Evolutionary conservation across 371 early-diverging fungal species (phyloP).

Genomic region (Zychaea mexicana): DNA sequence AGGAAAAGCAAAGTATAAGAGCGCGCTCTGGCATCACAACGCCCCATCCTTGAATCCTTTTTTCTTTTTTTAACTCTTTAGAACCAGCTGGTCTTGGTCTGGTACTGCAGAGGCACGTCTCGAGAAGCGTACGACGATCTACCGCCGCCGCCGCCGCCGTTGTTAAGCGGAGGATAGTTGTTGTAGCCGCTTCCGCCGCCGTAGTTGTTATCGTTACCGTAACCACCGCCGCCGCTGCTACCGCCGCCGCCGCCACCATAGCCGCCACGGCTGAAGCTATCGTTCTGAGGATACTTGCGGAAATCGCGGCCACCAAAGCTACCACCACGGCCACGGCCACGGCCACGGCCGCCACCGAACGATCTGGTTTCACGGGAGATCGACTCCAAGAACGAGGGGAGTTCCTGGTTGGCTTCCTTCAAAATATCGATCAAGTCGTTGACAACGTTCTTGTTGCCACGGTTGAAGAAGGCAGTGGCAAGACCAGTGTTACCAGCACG

Average conservation of each 20-base stretch:
- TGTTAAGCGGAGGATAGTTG: conserved; percentile 18
- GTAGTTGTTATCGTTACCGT: conserved; percentile 9
- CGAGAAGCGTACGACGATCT: conserved; percentile 23
- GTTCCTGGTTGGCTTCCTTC: conserved; percentile 51
- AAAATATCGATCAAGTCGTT: conserved; percentile 88
- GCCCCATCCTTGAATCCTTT: too few relatives aligned
- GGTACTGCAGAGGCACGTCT: conserved; percentile 37
- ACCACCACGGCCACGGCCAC: conserved; percentile 66
- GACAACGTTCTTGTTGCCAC: conserved; percentile 88
- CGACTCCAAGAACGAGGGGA: conserved; percentile 70
- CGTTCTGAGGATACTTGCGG: conserved; percentile 26
- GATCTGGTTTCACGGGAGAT: conserved; percentile 55
- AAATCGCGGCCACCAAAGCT: conserved; percentile 56
- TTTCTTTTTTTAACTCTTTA: conserved; percentile 30
- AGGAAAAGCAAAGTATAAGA: not conserved
- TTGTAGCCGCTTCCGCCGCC: conserved; percentile 19
- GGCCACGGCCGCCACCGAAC: conserved; percentile 61
- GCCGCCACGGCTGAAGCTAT: conserved; percentile 17
- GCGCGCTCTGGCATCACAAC: not conserved
- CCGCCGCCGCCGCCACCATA: conserved; percentile 30
- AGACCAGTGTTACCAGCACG: conserved; percentile 91
- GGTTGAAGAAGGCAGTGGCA: conserved; percentile 97
- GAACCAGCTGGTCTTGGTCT: conserved; percentile 74
- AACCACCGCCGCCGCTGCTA: conserved; percentile 18
- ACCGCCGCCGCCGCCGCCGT: conserved; percentile 1